Evolutionary conservation across 441 rosid genomes (phyloP).

Genomic region (Corymbia calophylla): DNA sequence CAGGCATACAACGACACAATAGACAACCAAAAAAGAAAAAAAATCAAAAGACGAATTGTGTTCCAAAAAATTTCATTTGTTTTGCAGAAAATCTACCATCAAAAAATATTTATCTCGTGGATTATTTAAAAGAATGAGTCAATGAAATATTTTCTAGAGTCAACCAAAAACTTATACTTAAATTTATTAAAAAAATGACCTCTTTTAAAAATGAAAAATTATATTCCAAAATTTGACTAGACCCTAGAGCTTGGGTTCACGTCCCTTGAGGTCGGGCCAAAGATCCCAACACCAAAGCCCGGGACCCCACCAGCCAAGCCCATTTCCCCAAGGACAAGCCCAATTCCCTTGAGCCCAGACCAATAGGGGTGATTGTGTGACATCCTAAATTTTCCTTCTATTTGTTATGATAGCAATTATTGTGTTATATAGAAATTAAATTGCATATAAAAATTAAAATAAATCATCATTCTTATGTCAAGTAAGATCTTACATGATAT

Average conservation of each 20-base stretch:
- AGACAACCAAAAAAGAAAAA: background rate
- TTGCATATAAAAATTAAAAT: background rate
- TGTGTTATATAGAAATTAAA: background rate
- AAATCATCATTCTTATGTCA: background rate
- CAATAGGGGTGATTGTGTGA: background rate
- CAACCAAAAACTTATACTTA: background rate
- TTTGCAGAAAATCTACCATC: fast-evolving
- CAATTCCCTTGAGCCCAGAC: background rate
- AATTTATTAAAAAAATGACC: background rate
- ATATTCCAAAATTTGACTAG: background rate
- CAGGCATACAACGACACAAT: background rate
- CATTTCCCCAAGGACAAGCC: background rate
- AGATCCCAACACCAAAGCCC: background rate
- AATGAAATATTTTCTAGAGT: background rate
- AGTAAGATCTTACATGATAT: background rate
- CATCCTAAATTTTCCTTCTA: background rate
- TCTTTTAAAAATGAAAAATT: background rate
- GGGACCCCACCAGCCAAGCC: background rate
- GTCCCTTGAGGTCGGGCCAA: background rate
- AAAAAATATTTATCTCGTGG: background rate
- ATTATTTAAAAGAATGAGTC: background rate
- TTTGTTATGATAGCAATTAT: background rate
- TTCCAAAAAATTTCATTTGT: background rate
- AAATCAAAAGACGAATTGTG: background rate
- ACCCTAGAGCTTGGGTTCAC: background rate